phyloP scores from a whole-genome alignment of 768 basidiomycete species.

The Sporobolomyces pararoseus region DNA sequence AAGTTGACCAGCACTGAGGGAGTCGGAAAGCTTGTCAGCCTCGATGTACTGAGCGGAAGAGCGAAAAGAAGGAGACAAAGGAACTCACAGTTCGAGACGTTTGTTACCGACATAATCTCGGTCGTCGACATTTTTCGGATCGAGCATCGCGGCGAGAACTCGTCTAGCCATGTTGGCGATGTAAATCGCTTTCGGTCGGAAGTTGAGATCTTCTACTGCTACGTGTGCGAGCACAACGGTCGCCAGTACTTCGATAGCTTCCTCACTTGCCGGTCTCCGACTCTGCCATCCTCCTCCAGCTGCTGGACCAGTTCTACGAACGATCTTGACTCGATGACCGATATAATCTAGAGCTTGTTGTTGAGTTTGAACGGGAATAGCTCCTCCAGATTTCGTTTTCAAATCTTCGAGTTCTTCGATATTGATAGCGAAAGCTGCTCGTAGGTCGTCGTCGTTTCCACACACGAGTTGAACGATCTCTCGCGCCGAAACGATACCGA shows the following conservation, averaged over 20 bases:
- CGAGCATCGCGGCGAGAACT: slow-evolving; percentile 92
- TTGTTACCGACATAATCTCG: slow-evolving; percentile 99
- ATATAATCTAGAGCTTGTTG: slow-evolving; percentile 95
- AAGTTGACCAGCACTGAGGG: slow-evolving; percentile 80
- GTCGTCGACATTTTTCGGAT: slow-evolving; percentile 96
- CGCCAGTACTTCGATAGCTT: slow-evolving; percentile 91
- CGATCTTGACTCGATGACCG: slow-evolving; percentile 84
- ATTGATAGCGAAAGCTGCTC: slow-evolving; percentile 77
- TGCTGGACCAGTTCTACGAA: slow-evolving; percentile 67
- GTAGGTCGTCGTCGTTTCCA: slow-evolving; percentile 84
- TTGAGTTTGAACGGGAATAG: slow-evolving; percentile 66
- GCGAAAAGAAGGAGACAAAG: neutral
- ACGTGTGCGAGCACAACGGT: slow-evolving; percentile 97
- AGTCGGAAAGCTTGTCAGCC: neutral
- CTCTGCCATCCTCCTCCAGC: slow-evolving; percentile 36
- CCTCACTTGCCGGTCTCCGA: slow-evolving; percentile 80
- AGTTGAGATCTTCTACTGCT: slow-evolving; percentile 80
- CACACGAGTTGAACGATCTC: slow-evolving; percentile 92
- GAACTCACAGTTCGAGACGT: slow-evolving; percentile 83
- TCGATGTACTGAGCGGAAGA: no score
- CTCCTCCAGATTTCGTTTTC: slow-evolving; percentile 19
- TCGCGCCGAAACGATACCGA: slow-evolving; percentile 94
- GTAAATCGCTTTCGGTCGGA: slow-evolving; percentile 90
- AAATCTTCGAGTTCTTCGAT: slow-evolving; percentile 77
- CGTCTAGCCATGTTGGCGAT: slow-evolving; percentile 95